Conservation (phyloP, 164 flowering plant species). For the Umbellularia californica region DNA sequence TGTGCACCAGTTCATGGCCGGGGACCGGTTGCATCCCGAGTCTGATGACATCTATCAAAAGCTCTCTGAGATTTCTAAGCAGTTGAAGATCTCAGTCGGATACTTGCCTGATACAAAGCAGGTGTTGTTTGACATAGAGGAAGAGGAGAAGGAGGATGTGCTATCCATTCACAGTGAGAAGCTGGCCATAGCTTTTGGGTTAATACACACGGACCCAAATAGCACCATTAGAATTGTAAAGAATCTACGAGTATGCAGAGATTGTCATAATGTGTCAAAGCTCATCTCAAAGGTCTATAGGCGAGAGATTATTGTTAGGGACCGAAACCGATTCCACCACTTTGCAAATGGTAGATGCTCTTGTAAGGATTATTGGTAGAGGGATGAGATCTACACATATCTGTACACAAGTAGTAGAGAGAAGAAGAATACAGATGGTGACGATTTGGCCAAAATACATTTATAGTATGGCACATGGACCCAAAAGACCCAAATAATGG, state of each 20-base stretch:
- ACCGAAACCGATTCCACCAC: conserved; percentile 55
- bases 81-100: conserved; percentile 15
- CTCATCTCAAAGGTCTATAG: conserved; percentile 37
- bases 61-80: conserved; percentile 21
- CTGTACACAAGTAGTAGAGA: too few relatives aligned
- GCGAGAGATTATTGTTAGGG: conserved; percentile 43
- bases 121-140: conserved; percentile 27
- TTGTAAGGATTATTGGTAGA: conserved; percentile 50
- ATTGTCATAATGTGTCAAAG: conserved; percentile 26
- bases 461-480: too few relatives aligned
- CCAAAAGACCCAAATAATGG: too few relatives aligned
- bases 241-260: conserved; percentile 24
- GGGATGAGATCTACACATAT: neutral
- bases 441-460: too few relatives aligned
- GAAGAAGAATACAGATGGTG: too few relatives aligned
- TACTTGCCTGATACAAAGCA: conserved; percentile 27
- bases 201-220: conserved; percentile 7
- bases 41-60: conserved; percentile 16
- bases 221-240: conserved; percentile 19
- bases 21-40: conserved; percentile 24
- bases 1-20: conserved; percentile 26
- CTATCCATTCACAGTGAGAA: conserved; percentile 31
- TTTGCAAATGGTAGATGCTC: conserved; percentile 51
- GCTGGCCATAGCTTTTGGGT: conserved; percentile 33
- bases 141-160: conserved; percentile 30